These are phyloP conservation scores for Solanum phureja DNA, from an alignment of 257 asterid species.

Conservation along the genomic window DNA sequence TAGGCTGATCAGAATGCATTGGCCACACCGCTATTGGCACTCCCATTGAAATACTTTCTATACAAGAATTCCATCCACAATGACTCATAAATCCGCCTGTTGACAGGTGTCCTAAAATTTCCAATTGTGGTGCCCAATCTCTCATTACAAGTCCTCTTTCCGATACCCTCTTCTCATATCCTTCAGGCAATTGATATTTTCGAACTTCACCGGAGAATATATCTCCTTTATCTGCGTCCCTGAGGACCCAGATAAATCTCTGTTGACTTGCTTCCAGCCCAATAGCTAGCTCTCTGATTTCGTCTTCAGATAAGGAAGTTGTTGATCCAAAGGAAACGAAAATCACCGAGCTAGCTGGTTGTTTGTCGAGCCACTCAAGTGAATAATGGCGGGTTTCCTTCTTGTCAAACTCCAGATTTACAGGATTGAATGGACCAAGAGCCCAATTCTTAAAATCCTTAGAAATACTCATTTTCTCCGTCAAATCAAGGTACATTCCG, in stretches of 20 bases:
- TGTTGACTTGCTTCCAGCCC: constrained; percentile 45
- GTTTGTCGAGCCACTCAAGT: constrained; percentile 46
- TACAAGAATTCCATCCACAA: constrained; percentile 15
- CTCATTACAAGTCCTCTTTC: constrained; percentile 3
- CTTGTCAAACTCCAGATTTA: background rate
- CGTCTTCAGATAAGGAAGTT: constrained; percentile 24
- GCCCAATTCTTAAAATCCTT: constrained; percentile 9
- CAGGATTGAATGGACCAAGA: constrained; percentile 19
- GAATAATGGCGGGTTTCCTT: background rate
- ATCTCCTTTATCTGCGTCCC: constrained; percentile 62
- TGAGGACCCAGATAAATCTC: constrained; percentile 49
- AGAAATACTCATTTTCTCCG: background rate
- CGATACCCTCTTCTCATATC: constrained; percentile 7
- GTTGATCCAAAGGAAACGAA: constrained; percentile 58
- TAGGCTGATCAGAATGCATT: constrained; percentile 19
- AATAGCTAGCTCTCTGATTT: constrained; percentile 37
- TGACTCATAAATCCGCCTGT: constrained; percentile 12
- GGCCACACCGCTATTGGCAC: constrained; percentile 20
- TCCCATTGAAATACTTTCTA: constrained; percentile 13
- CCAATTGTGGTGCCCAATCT: constrained; percentile 18
- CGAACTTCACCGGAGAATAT: constrained; percentile 14
- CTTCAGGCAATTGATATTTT: constrained; percentile 7
- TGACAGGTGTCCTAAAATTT: background rate
- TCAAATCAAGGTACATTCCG: background rate
- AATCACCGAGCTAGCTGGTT: constrained; percentile 25